These are phyloP conservation scores for Niveomyces coronatus DNA, from an alignment of 2,329 filamentous ascomycete species.

Conservation along the genomic window DNA sequence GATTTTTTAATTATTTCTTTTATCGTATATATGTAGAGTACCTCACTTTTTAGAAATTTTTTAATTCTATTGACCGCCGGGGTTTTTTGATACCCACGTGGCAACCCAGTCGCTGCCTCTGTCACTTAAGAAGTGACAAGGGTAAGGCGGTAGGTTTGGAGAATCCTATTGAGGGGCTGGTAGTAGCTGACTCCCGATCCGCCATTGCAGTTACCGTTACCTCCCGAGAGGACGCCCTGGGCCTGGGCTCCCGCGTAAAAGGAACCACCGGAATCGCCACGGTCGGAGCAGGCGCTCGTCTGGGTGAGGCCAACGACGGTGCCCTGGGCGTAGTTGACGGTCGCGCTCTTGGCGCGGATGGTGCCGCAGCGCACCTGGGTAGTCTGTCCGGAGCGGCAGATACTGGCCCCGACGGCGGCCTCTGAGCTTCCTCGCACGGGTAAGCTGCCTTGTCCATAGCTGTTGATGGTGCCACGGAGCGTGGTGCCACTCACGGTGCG, in stretches of 20 bases:
- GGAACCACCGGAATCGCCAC: constrained; percentile 30
- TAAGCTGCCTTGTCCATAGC: constrained; percentile 24
- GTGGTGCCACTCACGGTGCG: constrained; percentile 24
- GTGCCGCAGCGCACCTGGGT: constrained; percentile 29
- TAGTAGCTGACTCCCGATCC: constrained; percentile 30
- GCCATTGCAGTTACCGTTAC: constrained; percentile 26
- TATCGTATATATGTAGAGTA: too few species aligned
- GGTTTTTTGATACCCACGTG: too few species aligned
- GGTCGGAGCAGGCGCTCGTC: constrained; percentile 30
- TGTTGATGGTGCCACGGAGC: constrained; percentile 22
- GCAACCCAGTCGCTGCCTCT: too few species aligned
- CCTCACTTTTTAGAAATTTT: too few species aligned
- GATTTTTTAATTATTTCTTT: too few species aligned
- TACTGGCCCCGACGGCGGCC: constrained; percentile 22
- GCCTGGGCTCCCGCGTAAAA: constrained; percentile 30
- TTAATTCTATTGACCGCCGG: too few species aligned
- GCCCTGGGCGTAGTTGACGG: constrained; percentile 28
- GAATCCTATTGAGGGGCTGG: constrained; percentile 31
- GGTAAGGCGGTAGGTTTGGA: constrained; percentile 26
- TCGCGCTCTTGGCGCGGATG: constrained; percentile 23
- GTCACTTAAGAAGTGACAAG: constrained; percentile 17
- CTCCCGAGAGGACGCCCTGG: constrained; percentile 32
- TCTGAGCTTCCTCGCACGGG: constrained; percentile 28
- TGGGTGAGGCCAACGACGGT: constrained; percentile 29
- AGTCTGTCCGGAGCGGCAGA: constrained; percentile 33